Evolutionary conservation across 2,329 filamentous ascomycete genomes (phyloP).

Genomic region (Diaporthe velutina): DNA sequence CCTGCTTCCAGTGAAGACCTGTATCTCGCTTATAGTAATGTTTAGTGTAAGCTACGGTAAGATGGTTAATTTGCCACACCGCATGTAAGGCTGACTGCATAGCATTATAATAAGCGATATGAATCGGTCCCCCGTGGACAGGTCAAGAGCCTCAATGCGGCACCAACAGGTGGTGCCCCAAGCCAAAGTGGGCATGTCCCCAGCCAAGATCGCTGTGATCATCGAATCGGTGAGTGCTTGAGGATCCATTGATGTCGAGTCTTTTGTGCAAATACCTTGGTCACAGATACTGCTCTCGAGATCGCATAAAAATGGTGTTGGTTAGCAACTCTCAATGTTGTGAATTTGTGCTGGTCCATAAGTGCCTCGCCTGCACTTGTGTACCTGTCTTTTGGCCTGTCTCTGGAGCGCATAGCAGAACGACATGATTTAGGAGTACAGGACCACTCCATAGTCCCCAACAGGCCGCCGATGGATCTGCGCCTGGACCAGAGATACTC

Average conservation of each 20-base stretch:
- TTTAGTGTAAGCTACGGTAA: not conserved
- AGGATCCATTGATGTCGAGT: not conserved
- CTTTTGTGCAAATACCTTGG: not conserved
- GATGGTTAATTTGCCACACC: not conserved
- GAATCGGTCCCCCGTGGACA: not conserved
- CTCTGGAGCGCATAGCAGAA: not conserved
- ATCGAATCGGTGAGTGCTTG: not conserved
- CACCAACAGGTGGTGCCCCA: not conserved
- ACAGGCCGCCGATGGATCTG: too few species aligned
- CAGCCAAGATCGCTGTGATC: not conserved
- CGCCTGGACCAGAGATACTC: not conserved
- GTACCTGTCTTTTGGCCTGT: not conserved
- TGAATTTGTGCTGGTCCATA: not conserved
- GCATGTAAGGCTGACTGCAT: not conserved
- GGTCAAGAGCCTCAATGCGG: not conserved
- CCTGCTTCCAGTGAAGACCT: not conserved
- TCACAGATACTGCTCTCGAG: not conserved
- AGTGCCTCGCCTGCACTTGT: not conserved
- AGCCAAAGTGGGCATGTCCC: not conserved
- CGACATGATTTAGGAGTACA: not conserved
- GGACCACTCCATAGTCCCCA: not conserved
- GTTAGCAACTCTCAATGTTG: too few species aligned
- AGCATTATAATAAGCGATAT: not conserved
- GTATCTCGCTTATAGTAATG: not conserved
- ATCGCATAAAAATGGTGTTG: not conserved